Evolutionary conservation across 1,284 basidiomycete species (phyloP).

Genomic region (Schizopora paradoxa): DNA sequence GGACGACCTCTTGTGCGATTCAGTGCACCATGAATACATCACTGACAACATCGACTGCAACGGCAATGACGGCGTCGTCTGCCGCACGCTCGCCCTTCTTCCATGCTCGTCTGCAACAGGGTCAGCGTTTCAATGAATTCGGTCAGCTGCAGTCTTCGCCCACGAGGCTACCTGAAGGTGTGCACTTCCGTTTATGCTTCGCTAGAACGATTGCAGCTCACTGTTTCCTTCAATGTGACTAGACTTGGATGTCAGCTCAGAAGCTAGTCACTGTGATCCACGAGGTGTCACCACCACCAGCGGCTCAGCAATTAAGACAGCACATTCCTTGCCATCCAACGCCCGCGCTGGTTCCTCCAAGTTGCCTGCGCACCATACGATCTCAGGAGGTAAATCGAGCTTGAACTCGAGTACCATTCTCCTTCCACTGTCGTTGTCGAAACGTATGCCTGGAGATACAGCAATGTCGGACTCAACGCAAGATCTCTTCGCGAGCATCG

Average conservation of each 20-base stretch:
- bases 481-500: slow-evolving; percentile 8
- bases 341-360: slow-evolving; percentile 4
- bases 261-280: too few species aligned
- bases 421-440: background rate
- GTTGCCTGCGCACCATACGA: background rate
- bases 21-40: too few species aligned
- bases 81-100: slow-evolving; percentile 15
- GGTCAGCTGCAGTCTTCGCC: background rate
- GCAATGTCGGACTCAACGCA: slow-evolving; percentile 7
- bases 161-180: background rate
- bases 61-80: slow-evolving; percentile 14
- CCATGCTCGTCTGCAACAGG: slow-evolving; percentile 16
- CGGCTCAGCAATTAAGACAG: slow-evolving; percentile 1
- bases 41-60: too few species aligned
- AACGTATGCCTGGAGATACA: too few species aligned
- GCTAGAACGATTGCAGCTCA: background rate
- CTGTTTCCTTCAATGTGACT: background rate
- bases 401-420: background rate
- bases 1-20: too few species aligned
- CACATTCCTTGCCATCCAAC: background rate
- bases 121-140: slow-evolving; percentile 6
- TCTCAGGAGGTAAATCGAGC: slow-evolving; percentile 5
- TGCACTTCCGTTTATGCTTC: background rate
- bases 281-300: slow-evolving; percentile 1
- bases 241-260: background rate